These are phyloP conservation scores for Kuraishia hungarica DNA, from an alignment of 805 yeast genomes.

Conservation along the genomic window DNA sequence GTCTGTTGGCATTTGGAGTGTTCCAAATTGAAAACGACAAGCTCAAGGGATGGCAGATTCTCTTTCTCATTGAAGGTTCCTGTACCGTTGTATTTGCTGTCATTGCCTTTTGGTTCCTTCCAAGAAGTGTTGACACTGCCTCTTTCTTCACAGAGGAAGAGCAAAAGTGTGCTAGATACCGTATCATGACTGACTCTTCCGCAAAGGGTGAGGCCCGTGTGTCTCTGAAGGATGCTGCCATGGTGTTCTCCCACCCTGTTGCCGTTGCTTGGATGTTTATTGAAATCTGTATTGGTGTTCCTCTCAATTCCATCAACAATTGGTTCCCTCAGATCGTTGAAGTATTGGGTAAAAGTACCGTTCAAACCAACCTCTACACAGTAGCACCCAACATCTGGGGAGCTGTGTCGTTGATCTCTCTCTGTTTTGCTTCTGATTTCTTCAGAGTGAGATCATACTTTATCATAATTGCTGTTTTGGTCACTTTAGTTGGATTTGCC, in stretches of 20 bases:
- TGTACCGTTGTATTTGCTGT: slow-evolving; percentile 47
- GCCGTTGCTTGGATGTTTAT: slow-evolving; percentile 33
- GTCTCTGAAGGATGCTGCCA: slow-evolving; percentile 29
- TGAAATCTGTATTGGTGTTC: slow-evolving; percentile 40
- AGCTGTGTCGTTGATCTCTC: slow-evolving; percentile 29
- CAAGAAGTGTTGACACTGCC: slow-evolving; percentile 27
- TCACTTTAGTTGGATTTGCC: slow-evolving; percentile 35
- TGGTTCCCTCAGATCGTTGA: slow-evolving; percentile 36
- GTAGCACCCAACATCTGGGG: slow-evolving; percentile 46
- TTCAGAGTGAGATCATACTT: slow-evolving; percentile 28
- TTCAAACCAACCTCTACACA: slow-evolving; percentile 30
- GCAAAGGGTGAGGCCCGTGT: slow-evolving; percentile 26
- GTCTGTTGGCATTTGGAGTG: slow-evolving; percentile 36
- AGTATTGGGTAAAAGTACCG: slow-evolving; percentile 28
- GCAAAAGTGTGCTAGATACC: slow-evolving; percentile 24
- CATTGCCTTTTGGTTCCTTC: slow-evolving; percentile 21
- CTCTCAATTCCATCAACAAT: slow-evolving; percentile 35
- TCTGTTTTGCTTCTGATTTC: slow-evolving; percentile 33
- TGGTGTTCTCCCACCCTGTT: slow-evolving; percentile 35
- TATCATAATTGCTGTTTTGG: slow-evolving; percentile 26
- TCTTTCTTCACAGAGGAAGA: slow-evolving; percentile 31
- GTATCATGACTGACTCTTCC: slow-evolving; percentile 36
- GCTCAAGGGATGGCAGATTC: slow-evolving; percentile 49
- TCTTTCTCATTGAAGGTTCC: slow-evolving; percentile 56
- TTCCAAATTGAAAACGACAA: slow-evolving; percentile 22